These are phyloP conservation scores for Vitis rotundifolia DNA, from an alignment of 164 flowering plant genomes.

Conservation along the genomic window DNA sequence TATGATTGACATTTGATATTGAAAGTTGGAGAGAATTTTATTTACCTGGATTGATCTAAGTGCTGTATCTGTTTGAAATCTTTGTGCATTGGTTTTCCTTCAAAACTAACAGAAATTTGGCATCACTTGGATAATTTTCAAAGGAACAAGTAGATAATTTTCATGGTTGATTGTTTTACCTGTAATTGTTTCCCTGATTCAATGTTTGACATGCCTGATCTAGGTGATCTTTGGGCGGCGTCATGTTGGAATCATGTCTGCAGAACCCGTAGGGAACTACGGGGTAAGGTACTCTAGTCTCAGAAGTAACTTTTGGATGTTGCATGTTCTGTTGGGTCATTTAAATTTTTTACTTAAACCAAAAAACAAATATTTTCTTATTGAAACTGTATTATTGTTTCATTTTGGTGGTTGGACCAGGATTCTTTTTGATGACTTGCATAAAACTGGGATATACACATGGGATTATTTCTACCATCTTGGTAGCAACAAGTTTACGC, in stretches of 20 bases:
- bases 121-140: too few species aligned
- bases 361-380: neutral
- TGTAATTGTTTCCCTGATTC: neutral
- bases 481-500: slow-evolving; percentile 66
- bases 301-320: neutral
- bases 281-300: slow-evolving; percentile 76
- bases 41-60: too few species aligned
- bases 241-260: slow-evolving; percentile 94
- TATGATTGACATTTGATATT: too few species aligned
- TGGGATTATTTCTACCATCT: slow-evolving; percentile 90
- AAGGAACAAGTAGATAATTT: too few species aligned
- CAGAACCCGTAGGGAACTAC: slow-evolving; percentile 94
- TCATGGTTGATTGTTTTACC: too few species aligned
- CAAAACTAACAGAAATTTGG: too few species aligned
- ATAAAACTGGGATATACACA: slow-evolving; percentile 90
- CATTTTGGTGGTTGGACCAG: slow-evolving; percentile 37
- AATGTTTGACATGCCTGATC: neutral
- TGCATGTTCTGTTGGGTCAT: neutral
- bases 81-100: too few species aligned
- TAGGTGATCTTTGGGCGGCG: slow-evolving; percentile 88
- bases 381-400: slow-evolving; percentile 6
- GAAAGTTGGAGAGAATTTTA: too few species aligned
- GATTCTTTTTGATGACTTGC: slow-evolving; percentile 87
- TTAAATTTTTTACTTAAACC: neutral
- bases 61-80: too few species aligned